Conservation (phyloP, 495 filamentous ascomycete genomes). For the Aspergillus coremiiformis region DNA sequence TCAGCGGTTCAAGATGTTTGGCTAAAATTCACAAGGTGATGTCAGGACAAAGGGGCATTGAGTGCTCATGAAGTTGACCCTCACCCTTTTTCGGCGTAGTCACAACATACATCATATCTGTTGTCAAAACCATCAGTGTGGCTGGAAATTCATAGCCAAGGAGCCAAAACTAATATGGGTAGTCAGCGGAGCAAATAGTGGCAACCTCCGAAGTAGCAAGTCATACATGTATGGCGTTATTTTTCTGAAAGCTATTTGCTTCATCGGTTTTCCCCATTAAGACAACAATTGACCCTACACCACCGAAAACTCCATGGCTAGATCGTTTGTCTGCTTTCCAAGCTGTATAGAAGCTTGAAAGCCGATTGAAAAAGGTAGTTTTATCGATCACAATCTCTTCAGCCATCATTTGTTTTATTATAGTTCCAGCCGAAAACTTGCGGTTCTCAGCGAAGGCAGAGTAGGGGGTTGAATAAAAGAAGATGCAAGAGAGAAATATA, state of each 20-base stretch:
- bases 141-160: constrained; percentile 98
- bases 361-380: constrained; percentile 82
- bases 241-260: constrained; percentile 76
- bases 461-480: not conserved
- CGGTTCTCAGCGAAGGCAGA: not conserved
- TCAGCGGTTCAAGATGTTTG: constrained; percentile 86
- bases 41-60: constrained; percentile 2
- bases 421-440: not conserved
- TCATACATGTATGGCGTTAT: constrained; percentile 87
- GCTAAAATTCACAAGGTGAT: constrained; percentile 42
- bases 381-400: constrained; percentile 85
- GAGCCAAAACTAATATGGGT: constrained; percentile 77
- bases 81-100: constrained; percentile 96
- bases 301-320: constrained; percentile 68
- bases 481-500: not conserved
- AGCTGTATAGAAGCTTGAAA: constrained; percentile 74
- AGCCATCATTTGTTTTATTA: constrained; percentile 32
- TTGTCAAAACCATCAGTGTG: constrained; percentile 84
- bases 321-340: constrained; percentile 93
- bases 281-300: constrained; percentile 76
- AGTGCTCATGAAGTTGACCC: constrained; percentile 1
- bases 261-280: constrained; percentile 94
- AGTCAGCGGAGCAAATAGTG: not conserved
- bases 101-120: constrained; percentile 78
- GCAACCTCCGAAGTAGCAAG: too few relatives aligned